Percentiles rank a stretch among this genome's conserved stretches.
These are phyloP conservation scores for Theobroma cacao DNA, from an alignment of 345 rosid genomes.

Conservation along the genomic window DNA sequence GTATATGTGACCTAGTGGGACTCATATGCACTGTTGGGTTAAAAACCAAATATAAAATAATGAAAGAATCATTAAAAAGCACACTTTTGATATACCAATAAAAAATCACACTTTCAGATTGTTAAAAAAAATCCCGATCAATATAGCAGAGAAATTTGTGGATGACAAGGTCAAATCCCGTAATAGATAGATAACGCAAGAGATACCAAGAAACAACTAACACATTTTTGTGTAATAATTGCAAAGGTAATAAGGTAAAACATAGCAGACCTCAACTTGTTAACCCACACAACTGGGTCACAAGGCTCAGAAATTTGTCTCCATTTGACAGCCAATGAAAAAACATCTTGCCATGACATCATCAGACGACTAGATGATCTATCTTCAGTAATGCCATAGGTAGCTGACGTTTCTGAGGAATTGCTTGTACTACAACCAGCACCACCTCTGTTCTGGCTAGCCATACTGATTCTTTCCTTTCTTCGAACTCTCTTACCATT, in stretches of 20 bases:
- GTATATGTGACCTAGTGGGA: background rate
- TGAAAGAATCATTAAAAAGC: background rate
- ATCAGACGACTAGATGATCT: constrained; percentile 51
- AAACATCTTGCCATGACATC: constrained; percentile 87
- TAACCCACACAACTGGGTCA: constrained; percentile 97
- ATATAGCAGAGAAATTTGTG: background rate
- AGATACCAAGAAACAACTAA: background rate
- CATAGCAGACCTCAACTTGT: constrained; percentile 67
- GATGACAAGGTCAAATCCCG: background rate
- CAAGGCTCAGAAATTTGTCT: constrained; percentile 99
- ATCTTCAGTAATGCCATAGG: constrained; percentile 62
- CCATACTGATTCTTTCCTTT: constrained; percentile 60
- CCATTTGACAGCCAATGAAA: constrained; percentile 86
- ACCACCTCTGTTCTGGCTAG: constrained; percentile 95
- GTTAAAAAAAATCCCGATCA: background rate
- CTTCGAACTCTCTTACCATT: constrained; percentile 68
- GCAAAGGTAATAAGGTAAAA: background rate
- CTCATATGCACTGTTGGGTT: background rate
- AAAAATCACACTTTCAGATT: background rate
- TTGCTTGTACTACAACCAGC: constrained; percentile 92
- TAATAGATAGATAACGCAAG: background rate
- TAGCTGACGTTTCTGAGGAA: constrained; percentile 58
- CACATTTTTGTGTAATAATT: constrained; percentile 10
- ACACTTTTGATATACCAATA: background rate
- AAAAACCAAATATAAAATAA: background rate